A percentile compares a stretch with the other conserved stretches of the same genome.
phyloP scores from a whole-genome alignment of 202 grass and related monocot genomes.

The Zoysia matrella region DNA sequence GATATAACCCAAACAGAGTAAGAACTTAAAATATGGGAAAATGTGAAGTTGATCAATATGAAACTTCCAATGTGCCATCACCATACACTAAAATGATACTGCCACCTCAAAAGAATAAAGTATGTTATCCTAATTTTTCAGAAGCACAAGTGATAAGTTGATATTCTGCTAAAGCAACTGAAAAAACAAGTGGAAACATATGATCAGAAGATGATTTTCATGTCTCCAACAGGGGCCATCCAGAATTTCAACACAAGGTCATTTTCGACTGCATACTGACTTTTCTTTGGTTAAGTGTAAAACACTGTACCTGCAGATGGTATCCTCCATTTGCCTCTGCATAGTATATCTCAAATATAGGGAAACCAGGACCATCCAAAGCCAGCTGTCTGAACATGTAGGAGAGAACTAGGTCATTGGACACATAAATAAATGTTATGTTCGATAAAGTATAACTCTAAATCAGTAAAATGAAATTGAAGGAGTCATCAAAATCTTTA shows the following conservation, averaged over 20 bases:
- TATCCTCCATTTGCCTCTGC: conserved; percentile 70
- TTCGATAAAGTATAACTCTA: conserved; percentile 4
- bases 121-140: conserved; percentile 7
- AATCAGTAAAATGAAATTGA: conserved; percentile 20
- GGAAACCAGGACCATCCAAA: conserved; percentile 68
- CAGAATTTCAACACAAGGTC: conserved; percentile 1
- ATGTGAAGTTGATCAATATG: background rate
- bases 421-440: conserved; percentile 22
- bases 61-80: conserved; percentile 9
- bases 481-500: conserved; percentile 5
- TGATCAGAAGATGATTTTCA: conserved; percentile 17
- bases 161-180: conserved; percentile 34
- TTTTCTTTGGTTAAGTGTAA: conserved; percentile 23
- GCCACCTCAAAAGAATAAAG: conserved; percentile 13
- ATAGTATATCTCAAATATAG: conserved; percentile 91
- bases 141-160: background rate
- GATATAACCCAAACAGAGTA: background rate
- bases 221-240: background rate
- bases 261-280: conserved; percentile 19
- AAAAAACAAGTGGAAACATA: conserved; percentile 10
- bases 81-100: conserved; percentile 1
- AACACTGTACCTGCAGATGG: conserved; percentile 64
- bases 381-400: conserved; percentile 70
- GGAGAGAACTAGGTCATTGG: conserved; percentile 13
- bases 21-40: background rate